Evolutionary conservation across 225 moss, liverwort and hornwort genomes (phyloP).

Genomic region (Sphagnum contortum): DNA sequence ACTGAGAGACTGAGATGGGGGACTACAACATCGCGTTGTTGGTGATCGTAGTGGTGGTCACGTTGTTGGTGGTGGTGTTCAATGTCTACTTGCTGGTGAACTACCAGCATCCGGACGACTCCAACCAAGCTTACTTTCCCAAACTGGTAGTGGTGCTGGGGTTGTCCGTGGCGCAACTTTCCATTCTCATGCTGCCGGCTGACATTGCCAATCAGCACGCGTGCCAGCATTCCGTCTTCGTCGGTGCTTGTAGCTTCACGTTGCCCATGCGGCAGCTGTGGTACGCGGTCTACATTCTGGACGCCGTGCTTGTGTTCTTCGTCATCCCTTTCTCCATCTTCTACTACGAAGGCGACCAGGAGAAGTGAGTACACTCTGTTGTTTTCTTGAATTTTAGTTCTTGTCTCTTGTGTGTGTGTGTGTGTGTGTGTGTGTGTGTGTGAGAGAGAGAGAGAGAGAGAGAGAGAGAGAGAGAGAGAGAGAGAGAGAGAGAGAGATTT

Average conservation of each 20-base stretch:
- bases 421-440: no score
- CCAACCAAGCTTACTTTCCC: conserved; percentile 71
- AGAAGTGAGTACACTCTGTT: conserved; percentile 36
- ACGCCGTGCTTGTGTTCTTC: conserved; percentile 50
- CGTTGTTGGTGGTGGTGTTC: conserved; percentile 58
- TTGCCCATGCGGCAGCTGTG: conserved; percentile 73
- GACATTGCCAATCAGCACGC: conserved; percentile 66
- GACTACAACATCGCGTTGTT: conserved; percentile 60
- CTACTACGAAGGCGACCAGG: conserved; percentile 79
- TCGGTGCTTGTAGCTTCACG: conserved; percentile 52
- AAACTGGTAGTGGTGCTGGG: conserved; percentile 55
- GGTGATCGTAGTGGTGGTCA: conserved; percentile 51
- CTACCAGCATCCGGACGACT: conserved; percentile 72
- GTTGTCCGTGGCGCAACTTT: conserved; percentile 61
- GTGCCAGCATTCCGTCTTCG: conserved; percentile 55
- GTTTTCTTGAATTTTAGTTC: no score
- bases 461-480: no score
- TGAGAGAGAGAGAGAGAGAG: no score
- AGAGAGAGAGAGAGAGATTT: no score
- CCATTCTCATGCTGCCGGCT: conserved; percentile 77
- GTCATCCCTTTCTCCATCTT: conserved; percentile 66
- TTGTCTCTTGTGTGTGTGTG: no score
- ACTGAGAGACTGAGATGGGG: conserved; percentile 25
- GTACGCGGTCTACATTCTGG: conserved; percentile 55
- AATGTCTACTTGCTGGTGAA: conserved; percentile 62